Evolutionary conservation across 345 rosid species (phyloP).

Genomic region (Cardamine resedifolia): DNA sequence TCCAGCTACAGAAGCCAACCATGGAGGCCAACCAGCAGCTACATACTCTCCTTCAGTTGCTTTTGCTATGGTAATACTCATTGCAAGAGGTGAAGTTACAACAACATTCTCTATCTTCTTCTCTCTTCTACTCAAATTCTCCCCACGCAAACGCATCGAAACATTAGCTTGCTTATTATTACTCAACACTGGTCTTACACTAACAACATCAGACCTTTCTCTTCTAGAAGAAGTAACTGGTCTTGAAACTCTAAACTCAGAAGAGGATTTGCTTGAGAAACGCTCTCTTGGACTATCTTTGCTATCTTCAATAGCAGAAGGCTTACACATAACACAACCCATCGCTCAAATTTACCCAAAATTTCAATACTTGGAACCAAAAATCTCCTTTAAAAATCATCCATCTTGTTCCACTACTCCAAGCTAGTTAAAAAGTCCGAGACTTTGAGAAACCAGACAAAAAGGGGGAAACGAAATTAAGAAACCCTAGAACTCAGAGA

Average conservation of each 20-base stretch:
- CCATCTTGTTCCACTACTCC: slow-evolving; percentile 25
- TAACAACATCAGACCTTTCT: slow-evolving; percentile 59
- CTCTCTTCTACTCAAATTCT: slow-evolving; percentile 64
- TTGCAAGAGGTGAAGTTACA: slow-evolving; percentile 55
- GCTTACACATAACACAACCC: slow-evolving; percentile 90
- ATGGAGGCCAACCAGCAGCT: slow-evolving; percentile 99
- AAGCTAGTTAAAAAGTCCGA: slow-evolving; percentile 19
- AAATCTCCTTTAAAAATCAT: slow-evolving; percentile 29
- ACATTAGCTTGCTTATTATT: slow-evolving; percentile 77
- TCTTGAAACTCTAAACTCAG: slow-evolving; percentile 63
- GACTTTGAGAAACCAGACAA: slow-evolving; percentile 17
- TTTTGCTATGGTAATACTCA: slow-evolving; percentile 61
- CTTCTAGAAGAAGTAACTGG: slow-evolving; percentile 63
- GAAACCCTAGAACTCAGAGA: slow-evolving; percentile 35
- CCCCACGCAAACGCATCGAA: slow-evolving; percentile 53
- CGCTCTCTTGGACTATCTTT: slow-evolving; percentile 81
- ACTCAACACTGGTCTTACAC: slow-evolving; percentile 53
- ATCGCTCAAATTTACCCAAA: slow-evolving; percentile 46
- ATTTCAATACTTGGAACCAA: slow-evolving; percentile 39
- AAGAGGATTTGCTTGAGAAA: slow-evolving; percentile 54
- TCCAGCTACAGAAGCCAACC: slow-evolving; percentile 96
- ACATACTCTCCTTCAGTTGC: slow-evolving; percentile 89
- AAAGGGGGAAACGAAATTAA: slow-evolving; percentile 1
- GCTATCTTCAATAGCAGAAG: slow-evolving; percentile 82
- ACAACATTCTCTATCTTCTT: slow-evolving; percentile 54